Evolutionary conservation across 352 stramenopile genomes (phyloP).

Genomic region (Phytophthora ohioensis): DNA sequence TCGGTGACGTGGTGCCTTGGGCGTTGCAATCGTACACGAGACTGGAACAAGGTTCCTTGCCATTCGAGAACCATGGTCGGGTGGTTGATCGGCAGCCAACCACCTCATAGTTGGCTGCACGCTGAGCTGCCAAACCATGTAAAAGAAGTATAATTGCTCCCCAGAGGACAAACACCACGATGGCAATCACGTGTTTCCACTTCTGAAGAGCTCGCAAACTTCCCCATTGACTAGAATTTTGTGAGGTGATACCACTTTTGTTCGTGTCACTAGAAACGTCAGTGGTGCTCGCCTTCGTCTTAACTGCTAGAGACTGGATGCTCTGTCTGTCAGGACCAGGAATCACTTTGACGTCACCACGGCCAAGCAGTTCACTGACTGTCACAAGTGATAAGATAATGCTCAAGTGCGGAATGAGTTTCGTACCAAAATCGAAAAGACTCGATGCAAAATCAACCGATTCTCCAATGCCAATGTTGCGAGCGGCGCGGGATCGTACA

Average conservation of each 20-base stretch:
- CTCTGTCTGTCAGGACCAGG: neutral
- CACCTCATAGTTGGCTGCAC: conserved; percentile 24
- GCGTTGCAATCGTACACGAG: conserved; percentile 30
- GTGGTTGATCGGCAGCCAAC: conserved; percentile 20
- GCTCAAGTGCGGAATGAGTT: conserved; percentile 28
- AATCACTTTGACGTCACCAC: conserved; percentile 10
- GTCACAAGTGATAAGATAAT: conserved; percentile 23
- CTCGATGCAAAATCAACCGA: conserved; percentile 10
- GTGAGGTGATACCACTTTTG: neutral
- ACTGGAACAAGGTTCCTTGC: conserved; percentile 33
- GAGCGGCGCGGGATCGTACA: conserved; percentile 15
- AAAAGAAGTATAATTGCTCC: conserved; percentile 21
- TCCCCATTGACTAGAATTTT: neutral
- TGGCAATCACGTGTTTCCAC: conserved; percentile 13
- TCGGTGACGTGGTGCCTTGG: conserved; percentile 6
- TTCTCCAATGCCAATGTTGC: conserved; percentile 27
- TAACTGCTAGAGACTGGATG: conserved; percentile 6
- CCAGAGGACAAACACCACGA: conserved; percentile 26
- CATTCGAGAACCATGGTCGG: conserved; percentile 30
- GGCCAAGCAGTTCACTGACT: conserved; percentile 11
- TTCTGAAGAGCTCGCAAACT: conserved; percentile 8
- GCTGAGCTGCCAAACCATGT: conserved; percentile 11
- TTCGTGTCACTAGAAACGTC: neutral
- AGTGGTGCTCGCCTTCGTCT: neutral
- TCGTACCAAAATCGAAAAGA: conserved; percentile 19